Conservation (phyloP, 1,139 yeast genomes). For the Groenewaldozyma sp. region DNA sequence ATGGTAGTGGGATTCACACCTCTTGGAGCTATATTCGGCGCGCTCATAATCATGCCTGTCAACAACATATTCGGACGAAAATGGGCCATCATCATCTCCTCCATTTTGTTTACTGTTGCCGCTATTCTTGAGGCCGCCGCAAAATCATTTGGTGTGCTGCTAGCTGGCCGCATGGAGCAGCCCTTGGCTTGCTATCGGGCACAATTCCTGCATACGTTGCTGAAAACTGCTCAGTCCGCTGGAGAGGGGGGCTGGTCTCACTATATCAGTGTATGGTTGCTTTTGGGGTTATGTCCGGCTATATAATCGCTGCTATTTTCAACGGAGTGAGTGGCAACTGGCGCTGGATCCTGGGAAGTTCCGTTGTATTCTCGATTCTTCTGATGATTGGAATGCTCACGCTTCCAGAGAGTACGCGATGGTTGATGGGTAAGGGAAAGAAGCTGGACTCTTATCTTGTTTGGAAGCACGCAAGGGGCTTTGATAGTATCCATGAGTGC, state of each 20-base stretch:
- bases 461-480: conserved; percentile 12
- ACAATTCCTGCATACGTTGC: conserved; percentile 72
- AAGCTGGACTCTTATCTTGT: conserved; percentile 10
- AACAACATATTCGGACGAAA: conserved; percentile 54
- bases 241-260: conserved; percentile 72
- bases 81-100: conserved; percentile 41
- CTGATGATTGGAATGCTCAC: conserved; percentile 56
- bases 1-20: conserved; percentile 62
- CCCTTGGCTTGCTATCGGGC: conserved; percentile 56
- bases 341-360: conserved; percentile 68
- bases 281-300: conserved; percentile 66
- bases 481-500: conserved; percentile 8
- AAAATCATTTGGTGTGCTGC: conserved; percentile 38
- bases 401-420: conserved; percentile 43
- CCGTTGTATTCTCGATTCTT: conserved; percentile 56
- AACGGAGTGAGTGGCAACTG: conserved; percentile 46
- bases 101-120: conserved; percentile 52
- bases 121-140: conserved; percentile 54
- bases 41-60: conserved; percentile 58
- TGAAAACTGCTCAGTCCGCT: conserved; percentile 70
- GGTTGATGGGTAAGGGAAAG: conserved; percentile 10
- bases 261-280: conserved; percentile 78
- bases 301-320: conserved; percentile 74
- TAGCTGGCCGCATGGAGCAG: conserved; percentile 56
- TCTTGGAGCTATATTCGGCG: conserved; percentile 69